Percentiles rank a stretch among this genome's conserved stretches.
Evolutionary conservation across 2,329 filamentous ascomycete species (phyloP).

Genomic region (Fusarium nisikadoi): DNA sequence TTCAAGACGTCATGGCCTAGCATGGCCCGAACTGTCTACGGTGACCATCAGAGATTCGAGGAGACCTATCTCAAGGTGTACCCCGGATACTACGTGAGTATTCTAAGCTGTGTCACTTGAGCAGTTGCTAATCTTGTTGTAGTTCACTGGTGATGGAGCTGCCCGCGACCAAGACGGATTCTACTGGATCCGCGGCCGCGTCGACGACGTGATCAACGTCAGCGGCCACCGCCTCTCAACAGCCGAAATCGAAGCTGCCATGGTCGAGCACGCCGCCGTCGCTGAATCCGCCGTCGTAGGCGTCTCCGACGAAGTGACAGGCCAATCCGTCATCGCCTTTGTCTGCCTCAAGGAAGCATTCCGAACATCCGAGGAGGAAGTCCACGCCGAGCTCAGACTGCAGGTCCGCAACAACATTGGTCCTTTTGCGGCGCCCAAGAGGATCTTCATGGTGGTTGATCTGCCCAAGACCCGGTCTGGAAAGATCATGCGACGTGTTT

Average conservation of each 20-base stretch:
- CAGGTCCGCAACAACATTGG: slow-evolving; percentile 95
- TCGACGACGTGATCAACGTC: slow-evolving; percentile 96
- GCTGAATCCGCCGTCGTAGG: slow-evolving; percentile 94
- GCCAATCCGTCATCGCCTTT: slow-evolving; percentile 93
- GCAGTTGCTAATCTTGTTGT: rapidly evolving
- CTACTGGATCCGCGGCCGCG: slow-evolving; percentile 97
- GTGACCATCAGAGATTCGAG: slow-evolving; percentile 94
- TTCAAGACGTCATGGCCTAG: slow-evolving; percentile 97
- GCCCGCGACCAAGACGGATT: slow-evolving; percentile 94
- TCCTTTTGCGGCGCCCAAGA: slow-evolving; percentile 92
- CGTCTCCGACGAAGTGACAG: slow-evolving; percentile 87
- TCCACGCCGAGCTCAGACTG: slow-evolving; percentile 86
- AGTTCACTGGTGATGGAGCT: slow-evolving; percentile 90
- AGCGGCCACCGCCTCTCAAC: slow-evolving; percentile 95
- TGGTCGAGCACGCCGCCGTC: slow-evolving; percentile 86
- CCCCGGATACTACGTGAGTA: slow-evolving; percentile 88
- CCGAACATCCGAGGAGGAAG: slow-evolving; percentile 66
- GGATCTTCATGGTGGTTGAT: slow-evolving; percentile 85
- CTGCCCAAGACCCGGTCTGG: slow-evolving; percentile 93
- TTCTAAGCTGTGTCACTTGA: rapidly evolving
- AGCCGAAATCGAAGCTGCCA: slow-evolving; percentile 92
- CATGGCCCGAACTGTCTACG: slow-evolving; percentile 97
- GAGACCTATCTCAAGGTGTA: slow-evolving; percentile 96
- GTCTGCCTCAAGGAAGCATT: slow-evolving; percentile 75
- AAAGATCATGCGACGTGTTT: slow-evolving; percentile 95